These are phyloP conservation scores for Capronia epimyces DNA, from an alignment of 2,329 filamentous ascomycete genomes.

Conservation along the genomic window DNA sequence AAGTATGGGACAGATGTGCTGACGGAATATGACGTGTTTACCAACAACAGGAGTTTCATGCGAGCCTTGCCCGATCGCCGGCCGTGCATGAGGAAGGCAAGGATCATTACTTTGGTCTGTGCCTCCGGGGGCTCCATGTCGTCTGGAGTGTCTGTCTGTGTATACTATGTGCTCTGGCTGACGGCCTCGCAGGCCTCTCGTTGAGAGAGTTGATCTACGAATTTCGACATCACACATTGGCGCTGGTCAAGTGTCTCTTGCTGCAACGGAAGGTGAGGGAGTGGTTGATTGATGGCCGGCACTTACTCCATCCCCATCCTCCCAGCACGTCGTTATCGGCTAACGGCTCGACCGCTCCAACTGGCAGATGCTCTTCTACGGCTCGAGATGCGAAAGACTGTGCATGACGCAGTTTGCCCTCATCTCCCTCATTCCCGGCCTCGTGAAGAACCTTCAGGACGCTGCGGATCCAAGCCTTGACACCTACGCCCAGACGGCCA, in stretches of 20 bases:
- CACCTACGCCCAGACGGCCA: conserved; percentile 67
- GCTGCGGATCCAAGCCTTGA: conserved; percentile 92
- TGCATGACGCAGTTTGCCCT: conserved; percentile 99
- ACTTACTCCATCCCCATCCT: neutral
- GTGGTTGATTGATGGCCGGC: too few species aligned
- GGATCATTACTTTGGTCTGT: conserved; percentile 79
- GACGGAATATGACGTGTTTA: neutral
- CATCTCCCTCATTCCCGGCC: conserved; percentile 86
- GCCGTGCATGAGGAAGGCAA: conserved; percentile 64
- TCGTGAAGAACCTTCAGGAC: conserved; percentile 87
- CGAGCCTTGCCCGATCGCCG: conserved; percentile 63
- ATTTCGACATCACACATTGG: conserved; percentile 89
- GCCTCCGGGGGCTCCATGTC: neutral
- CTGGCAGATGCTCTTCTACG: conserved; percentile 98
- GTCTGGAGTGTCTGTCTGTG: neutral
- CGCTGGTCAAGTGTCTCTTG: conserved; percentile 87
- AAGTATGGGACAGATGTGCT: too few species aligned
- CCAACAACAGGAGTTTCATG: conserved; percentile 65
- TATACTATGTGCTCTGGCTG: conserved; percentile 13
- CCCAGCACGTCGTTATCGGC: conserved; percentile 1
- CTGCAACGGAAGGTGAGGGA: conserved; percentile 78
- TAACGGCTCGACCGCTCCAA: too few species aligned
- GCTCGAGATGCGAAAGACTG: conserved; percentile 86
- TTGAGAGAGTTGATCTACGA: conserved; percentile 87
- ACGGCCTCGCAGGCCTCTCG: conserved; percentile 52